Percentiles rank a stretch among this genome's conserved stretches.
Conservation (phyloP, 495 filamentous ascomycete genomes). For the Aspergillus asperescens region DNA sequence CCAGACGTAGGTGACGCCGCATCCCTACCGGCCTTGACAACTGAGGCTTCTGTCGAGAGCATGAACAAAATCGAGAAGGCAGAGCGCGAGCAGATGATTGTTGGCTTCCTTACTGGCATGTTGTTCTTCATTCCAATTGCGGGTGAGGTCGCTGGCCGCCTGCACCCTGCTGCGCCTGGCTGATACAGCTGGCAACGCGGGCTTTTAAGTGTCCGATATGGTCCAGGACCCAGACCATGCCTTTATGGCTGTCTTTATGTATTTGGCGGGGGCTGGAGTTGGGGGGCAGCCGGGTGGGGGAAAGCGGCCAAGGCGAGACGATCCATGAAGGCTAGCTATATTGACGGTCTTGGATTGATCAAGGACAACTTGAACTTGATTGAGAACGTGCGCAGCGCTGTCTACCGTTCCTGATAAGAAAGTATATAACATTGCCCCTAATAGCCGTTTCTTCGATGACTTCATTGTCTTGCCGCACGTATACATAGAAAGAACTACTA, state of each 20-base stretch:
- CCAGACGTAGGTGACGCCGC: not conserved
- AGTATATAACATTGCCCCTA: too few relatives aligned
- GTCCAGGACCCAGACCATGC: not conserved
- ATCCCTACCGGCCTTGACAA: not conserved
- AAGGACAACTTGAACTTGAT: not conserved
- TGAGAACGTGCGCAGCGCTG: too few relatives aligned
- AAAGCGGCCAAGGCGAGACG: not conserved
- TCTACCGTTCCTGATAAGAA: too few relatives aligned
- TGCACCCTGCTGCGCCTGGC: not conserved
- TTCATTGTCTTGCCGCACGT: too few relatives aligned
- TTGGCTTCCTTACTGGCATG: not conserved
- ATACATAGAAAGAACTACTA: too few relatives aligned
- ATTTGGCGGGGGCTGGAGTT: not conserved
- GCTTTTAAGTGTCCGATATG: not conserved
- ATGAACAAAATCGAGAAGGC: not conserved
- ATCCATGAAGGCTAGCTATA: not conserved
- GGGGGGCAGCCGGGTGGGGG: not conserved
- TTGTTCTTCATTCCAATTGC: not conserved
- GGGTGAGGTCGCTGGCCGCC: not conserved
- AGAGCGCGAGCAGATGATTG: not conserved
- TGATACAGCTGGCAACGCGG: not conserved
- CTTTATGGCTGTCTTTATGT: not conserved
- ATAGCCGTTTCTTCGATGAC: too few relatives aligned
- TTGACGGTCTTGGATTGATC: not conserved
- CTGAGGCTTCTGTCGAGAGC: not conserved